Base-by-base conservation (phyloP, 768 basidiomycete genomes). In the Suillus variegatus region DNA sequence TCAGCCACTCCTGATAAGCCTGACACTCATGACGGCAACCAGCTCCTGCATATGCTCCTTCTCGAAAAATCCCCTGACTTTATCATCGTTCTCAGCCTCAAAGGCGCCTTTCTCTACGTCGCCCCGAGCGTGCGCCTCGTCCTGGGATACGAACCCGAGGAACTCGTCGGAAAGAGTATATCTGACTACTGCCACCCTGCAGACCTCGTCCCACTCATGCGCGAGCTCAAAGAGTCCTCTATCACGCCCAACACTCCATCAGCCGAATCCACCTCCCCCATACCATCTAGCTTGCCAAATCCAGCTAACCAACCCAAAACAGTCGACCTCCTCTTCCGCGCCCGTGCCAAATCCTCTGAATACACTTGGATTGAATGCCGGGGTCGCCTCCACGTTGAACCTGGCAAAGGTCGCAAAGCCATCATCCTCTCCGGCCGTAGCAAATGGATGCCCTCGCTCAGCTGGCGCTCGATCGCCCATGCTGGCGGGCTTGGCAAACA, bases 331-430 rank as follows among this genome's bases (percentile, higher is more conserved):
- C 85, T 98, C 44, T 98, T 94, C 80, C 84, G 97, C 3, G 92
- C 93, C 9, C 82, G 84, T 38, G 86, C 90, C 8, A 94, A 92
- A 74, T 69, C 76, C 55, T 58, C 68, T 2, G 70, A 70, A 2
- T 95, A 91, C 77, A 84, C 95, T 22, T 99, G 97, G 97, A 82
- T 99, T 18, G 94, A 97, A 74, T 91, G 89, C 60, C 82, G 90
- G n/a, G 97, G 97, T 1, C 82, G 93, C 38, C 82, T 99, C 47
- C 91, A 96, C 71, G 85, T 93, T 64, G 97, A 99, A 79, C 90
- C 94, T 0, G 94, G 95, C 1, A 98, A 98, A 73, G 95, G 95
- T 1, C 82, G 95, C 44, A 97, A 99, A 78, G 94, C 95, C 2
- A 94, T 99, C 72, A 87, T 99, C 43, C 82, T 99, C n/a, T 87